phyloP scores from a whole-genome alignment of 805 yeast genomes.

The Myxozyma nipponensis region DNA sequence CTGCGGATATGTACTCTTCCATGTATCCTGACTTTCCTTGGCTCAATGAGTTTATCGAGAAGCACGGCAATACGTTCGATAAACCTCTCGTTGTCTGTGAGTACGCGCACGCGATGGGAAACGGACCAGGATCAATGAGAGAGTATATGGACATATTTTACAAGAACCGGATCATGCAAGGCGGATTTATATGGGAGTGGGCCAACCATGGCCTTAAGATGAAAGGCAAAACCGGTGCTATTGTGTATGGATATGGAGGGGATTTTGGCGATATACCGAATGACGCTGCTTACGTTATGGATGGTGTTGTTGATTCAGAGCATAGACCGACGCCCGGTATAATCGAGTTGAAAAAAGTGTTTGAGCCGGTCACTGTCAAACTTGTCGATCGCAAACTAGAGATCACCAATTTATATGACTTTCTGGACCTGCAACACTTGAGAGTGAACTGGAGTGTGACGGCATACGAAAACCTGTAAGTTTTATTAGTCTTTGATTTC shows the following conservation, averaged over 20 bases:
- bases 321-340: constrained; percentile 40
- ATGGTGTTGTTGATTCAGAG: constrained; percentile 36
- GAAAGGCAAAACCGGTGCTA: constrained; percentile 13
- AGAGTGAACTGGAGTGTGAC: no score
- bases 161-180: constrained; percentile 35
- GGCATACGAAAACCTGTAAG: no score
- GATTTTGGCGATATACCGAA: constrained; percentile 39
- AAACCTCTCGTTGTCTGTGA: constrained; percentile 41
- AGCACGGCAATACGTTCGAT: constrained; percentile 14
- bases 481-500: no score
- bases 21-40: constrained; percentile 37
- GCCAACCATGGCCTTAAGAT: constrained; percentile 39
- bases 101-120: constrained; percentile 43
- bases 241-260: constrained; percentile 36
- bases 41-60: constrained; percentile 30
- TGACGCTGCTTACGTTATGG: constrained; percentile 40
- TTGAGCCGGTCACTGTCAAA: constrained; percentile 32
- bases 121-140: constrained; percentile 39
- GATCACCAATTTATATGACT: constrained; percentile 30
- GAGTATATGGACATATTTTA: constrained; percentile 39
- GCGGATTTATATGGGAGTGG: constrained; percentile 45
- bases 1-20: constrained; percentile 36
- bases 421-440: constrained; percentile 24
- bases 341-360: constrained; percentile 35
- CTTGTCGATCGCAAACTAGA: constrained; percentile 6